Evolutionary conservation across 495 filamentous ascomycete species (phyloP).

Genomic region (Xylaria grammica): DNA sequence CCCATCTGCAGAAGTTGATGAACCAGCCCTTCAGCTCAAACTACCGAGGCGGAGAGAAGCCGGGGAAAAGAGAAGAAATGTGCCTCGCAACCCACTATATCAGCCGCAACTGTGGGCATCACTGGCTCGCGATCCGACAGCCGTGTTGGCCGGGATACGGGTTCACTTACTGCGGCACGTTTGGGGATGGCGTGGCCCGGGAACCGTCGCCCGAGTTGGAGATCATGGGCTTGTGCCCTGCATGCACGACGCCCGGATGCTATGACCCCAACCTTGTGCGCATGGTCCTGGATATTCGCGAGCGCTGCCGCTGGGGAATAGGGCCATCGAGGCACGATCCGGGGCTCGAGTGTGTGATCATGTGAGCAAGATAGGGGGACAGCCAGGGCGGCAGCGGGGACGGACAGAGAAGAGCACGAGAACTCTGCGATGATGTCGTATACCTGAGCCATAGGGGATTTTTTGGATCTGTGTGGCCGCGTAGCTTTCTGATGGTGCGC

Average conservation of each 20-base stretch:
- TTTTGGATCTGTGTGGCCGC: too few relatives aligned
- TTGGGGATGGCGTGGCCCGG: conserved; percentile 35
- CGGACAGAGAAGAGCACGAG: background rate
- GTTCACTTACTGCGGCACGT: conserved; percentile 42
- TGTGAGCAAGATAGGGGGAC: conserved; percentile 34
- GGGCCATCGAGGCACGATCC: conserved; percentile 43
- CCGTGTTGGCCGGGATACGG: conserved; percentile 44
- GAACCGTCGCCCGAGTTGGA: conserved; percentile 25
- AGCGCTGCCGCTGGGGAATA: conserved; percentile 42
- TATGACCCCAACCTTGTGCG: conserved; percentile 46
- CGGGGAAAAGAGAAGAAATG: conserved; percentile 20
- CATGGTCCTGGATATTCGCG: conserved; percentile 36
- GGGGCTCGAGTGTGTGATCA: conserved; percentile 44
- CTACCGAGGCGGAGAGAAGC: background rate
- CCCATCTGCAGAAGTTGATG: too few relatives aligned
- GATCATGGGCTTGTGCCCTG: conserved; percentile 27
- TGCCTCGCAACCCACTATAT: conserved; percentile 36
- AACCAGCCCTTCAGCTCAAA: too few relatives aligned
- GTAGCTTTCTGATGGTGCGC: too few relatives aligned
- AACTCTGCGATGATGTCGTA: background rate
- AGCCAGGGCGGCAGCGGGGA: background rate
- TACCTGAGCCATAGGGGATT: too few relatives aligned
- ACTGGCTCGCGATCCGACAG: conserved; percentile 41
- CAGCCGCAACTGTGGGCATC: conserved; percentile 45
- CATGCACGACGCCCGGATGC: conserved; percentile 27